Evolutionary conservation across 2,329 filamentous ascomycete species (phyloP).

Genomic region (Rutstroemia sp.): DNA sequence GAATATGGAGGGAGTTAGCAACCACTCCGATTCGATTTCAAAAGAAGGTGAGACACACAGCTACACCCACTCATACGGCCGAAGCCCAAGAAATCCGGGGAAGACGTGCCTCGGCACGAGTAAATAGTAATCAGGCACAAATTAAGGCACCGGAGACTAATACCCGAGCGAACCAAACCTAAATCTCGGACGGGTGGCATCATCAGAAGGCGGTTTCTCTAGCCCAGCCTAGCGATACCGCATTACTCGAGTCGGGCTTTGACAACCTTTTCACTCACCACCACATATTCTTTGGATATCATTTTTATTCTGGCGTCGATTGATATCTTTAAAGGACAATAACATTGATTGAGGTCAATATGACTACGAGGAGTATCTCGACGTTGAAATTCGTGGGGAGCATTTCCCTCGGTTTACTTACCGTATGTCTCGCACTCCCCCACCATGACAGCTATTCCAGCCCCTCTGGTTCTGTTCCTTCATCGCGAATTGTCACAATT

Average conservation of each 20-base stretch:
- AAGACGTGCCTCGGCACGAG: not conserved
- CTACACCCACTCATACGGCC: too few species aligned
- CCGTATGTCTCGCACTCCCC: conserved; percentile 46
- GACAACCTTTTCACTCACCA: not conserved
- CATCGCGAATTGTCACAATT: not conserved
- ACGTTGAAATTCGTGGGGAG: conserved; percentile 90
- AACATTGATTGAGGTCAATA: conserved; percentile 26
- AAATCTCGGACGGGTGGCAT: not conserved
- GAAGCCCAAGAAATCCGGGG: not conserved
- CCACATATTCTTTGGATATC: not conserved
- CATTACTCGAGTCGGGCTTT: not conserved
- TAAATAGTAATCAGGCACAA: not conserved
- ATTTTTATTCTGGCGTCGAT: not conserved
- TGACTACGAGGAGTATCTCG: conserved; percentile 64
- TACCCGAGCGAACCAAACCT: not conserved
- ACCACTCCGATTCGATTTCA: not conserved
- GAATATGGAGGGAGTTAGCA: too few species aligned
- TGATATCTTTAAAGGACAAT: not conserved
- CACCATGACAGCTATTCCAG: conserved; percentile 10
- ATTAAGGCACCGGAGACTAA: conserved; percentile 1
- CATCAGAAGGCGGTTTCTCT: not conserved
- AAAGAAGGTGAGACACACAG: not conserved
- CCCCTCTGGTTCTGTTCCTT: not conserved
- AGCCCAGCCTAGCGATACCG: not conserved
- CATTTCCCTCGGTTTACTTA: conserved; percentile 78